Evolutionary conservation across 352 stramenopile genomes (phyloP), one percentile per base, ranked within the genome.

Genomic region (Phytophthora constricta): DNA sequence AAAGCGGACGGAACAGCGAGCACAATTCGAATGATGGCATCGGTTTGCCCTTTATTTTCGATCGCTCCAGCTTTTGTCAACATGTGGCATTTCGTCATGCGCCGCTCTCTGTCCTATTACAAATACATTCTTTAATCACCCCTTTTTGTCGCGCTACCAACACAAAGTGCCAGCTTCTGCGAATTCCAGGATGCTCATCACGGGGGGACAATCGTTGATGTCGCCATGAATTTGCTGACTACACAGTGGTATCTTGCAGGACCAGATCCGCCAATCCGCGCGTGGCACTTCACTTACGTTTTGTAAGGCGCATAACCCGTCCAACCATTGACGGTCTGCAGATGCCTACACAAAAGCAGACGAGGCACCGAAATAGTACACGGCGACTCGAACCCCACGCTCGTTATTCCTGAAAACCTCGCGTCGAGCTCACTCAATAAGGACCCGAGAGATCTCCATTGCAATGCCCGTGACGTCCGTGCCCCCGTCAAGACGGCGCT

Each of bases 371-470:
- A 16, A 58, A 68, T 74, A 70, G 59, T 64, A 77, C 58, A 68
- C 50, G 70, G 22, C 45, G 20, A 33, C 20, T 9, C 5, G 20
- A 13, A 33, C 33, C 19, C 51, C 27, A 48, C 33, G 61, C 20
- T 5, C 56, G 58, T 72, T 59, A 77, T 77, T 77, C 31, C 37
- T 10, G 45, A 74, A 77, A 42, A 41, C 22, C 34, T 52, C 45
- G 2, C 25, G 17, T 31, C 1, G 9, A 25, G 19, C 59, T 28
- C 52, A 62, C 19, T n/a, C n/a, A n/a, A n/a, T n/a, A n/a, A n/a
- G n/a, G n/a, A n/a, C n/a, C n/a, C n/a, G n/a, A n/a, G n/a, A n/a
- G n/a, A n/a, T n/a, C n/a, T n/a, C n/a, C n/a, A n/a, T n/a, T n/a
- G n/a, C n/a, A n/a, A n/a, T n/a, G n/a, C n/a, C 33, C 26, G 22